These are phyloP conservation scores for Skeletonema menzelii DNA, from an alignment of 108 stramenopile genomes.

Conservation along the genomic window DNA sequence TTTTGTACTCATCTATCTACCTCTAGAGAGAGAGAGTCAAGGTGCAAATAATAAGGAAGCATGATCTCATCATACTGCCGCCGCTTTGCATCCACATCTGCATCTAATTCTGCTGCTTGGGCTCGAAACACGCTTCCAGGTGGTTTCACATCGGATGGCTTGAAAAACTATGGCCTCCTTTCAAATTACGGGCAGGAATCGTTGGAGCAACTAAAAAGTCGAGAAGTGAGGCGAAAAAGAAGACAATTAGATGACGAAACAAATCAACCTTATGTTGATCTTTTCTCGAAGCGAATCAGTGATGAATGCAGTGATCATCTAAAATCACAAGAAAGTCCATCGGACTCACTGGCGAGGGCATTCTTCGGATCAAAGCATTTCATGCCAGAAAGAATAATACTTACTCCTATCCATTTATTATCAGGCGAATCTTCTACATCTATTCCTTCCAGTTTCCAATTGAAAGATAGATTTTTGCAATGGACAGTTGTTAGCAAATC, in stretches of 20 bases:
- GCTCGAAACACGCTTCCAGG: constrained; percentile 13
- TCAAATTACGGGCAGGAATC: constrained; percentile 31
- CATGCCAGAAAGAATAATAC: constrained; percentile 21
- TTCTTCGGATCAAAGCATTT: constrained; percentile 49
- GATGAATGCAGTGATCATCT: constrained; percentile 26
- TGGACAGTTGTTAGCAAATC: constrained; percentile 40
- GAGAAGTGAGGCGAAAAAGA: constrained; percentile 18
- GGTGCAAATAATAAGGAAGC: no score
- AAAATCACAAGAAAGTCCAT: constrained; percentile 25
- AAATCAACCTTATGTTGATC: constrained; percentile 33
- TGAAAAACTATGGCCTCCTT: constrained; percentile 25
- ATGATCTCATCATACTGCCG: not conserved
- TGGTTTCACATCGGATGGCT: constrained; percentile 34
- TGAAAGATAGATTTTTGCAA: constrained; percentile 27
- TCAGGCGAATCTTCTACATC: constrained; percentile 11
- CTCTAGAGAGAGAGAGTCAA: no score
- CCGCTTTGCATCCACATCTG: not conserved
- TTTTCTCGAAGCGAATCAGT: constrained; percentile 40
- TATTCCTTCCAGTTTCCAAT: constrained; percentile 19
- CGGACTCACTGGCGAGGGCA: constrained; percentile 31
- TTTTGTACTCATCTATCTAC: no score
- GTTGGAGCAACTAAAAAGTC: constrained; percentile 7
- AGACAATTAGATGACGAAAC: constrained; percentile 22
- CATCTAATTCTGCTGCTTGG: not conserved
- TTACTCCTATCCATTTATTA: constrained; percentile 15